Evolutionary conservation across 75 land plant species (phyloP), one percentile per base, ranked within the genome.

Genomic region (Cryptomeria japonica): DNA sequence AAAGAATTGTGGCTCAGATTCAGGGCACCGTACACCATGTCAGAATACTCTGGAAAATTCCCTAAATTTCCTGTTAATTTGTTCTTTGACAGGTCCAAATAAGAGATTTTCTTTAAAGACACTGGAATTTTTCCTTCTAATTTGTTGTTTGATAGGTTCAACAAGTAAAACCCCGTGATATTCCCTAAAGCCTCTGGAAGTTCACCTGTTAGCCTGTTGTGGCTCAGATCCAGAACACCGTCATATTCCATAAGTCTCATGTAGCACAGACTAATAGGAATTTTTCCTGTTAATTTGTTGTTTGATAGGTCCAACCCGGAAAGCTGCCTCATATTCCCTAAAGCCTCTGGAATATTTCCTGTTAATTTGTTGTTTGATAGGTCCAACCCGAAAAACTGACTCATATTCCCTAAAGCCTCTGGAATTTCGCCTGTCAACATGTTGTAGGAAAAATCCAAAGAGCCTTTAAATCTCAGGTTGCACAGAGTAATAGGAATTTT

Each of bases 121-220:
- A 83, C 22, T 37, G 92, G 93, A 86, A 91, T 89, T 0, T 55
- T 61, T 5, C 93, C 93, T 34, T 87, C 32, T 15, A 55, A 55
- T 0, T 55, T 55, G 16, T 55, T 55, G 58, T 55, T 14, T 55
- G 58, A 15, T 16, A 55, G 58, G 58, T 55, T 16, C 80, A 93
- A 89, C 38, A 64, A 0, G 14, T 0, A 13, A 64, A 42, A 68
- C 44, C 15, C 18, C 3, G 0, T 56, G 22, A 56, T 18, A 15
- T 15, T 56, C 14, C 94, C 91, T 61, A 94, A 79, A 37, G 47
- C n/a, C 14, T 92, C 94, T 14, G 78, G 83, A 37, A 36, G 8
- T 73, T 93, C 93, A 34, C 75, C 86, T 49, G 90, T 92, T 2
- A 39, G 2, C 1, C 2, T 1, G 2, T 39, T 39, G 41, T 39